Percentiles rank a stretch among this genome's conserved stretches.
Conservation (phyloP, 345 rosid genomes). For the Nephelium lappaceum region DNA sequence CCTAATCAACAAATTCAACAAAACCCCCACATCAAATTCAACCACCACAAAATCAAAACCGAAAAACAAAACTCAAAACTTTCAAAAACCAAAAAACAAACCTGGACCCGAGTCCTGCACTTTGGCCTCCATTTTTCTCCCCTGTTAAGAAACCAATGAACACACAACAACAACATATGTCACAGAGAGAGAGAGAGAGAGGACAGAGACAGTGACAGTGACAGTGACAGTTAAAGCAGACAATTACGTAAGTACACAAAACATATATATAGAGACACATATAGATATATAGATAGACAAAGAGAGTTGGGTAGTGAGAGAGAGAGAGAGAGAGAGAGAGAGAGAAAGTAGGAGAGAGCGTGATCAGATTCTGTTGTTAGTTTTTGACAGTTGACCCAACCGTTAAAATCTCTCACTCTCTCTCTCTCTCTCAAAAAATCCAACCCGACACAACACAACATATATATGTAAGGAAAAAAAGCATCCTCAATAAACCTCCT, state of each 20-base stretch:
- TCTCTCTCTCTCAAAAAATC: constrained; percentile 31
- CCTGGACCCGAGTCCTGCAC: constrained; percentile 59
- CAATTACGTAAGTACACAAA: constrained; percentile 33
- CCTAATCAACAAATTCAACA: constrained; percentile 41
- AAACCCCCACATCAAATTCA: not conserved
- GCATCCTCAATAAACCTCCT: not conserved
- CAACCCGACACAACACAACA: constrained; percentile 31
- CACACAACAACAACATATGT: not conserved
- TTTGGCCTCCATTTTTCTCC: constrained; percentile 38
- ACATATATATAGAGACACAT: constrained; percentile 28
- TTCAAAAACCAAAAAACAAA: constrained; percentile 24
- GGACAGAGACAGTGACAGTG: constrained; percentile 36
- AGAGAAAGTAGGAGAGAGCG: constrained; percentile 63
- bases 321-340: constrained; percentile 38
- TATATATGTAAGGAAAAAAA: not conserved
- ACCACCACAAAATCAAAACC: not conserved
- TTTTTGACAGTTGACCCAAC: constrained; percentile 92
- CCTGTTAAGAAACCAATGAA: constrained; percentile 47
- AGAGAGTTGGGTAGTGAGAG: constrained; percentile 36
- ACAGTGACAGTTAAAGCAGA: constrained; percentile 56
- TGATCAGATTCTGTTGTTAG: constrained; percentile 83
- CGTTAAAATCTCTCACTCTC: constrained; percentile 43
- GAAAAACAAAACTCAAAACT: constrained; percentile 1
- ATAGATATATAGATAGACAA: constrained; percentile 16
- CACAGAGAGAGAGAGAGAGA: constrained; percentile 18